phyloP scores from a whole-genome alignment of 805 yeast genomes.

The Saccharomycopsis sp. region DNA sequence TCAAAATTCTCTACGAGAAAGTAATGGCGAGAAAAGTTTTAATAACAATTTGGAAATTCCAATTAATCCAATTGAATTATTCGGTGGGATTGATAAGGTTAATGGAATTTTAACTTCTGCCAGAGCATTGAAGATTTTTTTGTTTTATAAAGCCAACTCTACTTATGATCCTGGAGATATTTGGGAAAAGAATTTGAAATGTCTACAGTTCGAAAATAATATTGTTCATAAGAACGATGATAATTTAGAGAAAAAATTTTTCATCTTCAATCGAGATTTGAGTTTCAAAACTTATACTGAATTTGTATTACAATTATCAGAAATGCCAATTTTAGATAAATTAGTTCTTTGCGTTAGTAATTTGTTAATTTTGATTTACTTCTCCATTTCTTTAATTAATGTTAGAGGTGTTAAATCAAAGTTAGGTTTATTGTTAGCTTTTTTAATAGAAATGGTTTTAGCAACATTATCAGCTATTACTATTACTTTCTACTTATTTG shows the following conservation, averaged over 20 bases:
- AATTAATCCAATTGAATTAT: slow-evolving; percentile 22
- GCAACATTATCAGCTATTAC: slow-evolving; percentile 35
- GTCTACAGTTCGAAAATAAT: slow-evolving; percentile 13
- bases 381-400: slow-evolving; percentile 30
- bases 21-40: slow-evolving; percentile 12
- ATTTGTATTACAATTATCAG: slow-evolving; percentile 16
- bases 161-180: slow-evolving; percentile 20
- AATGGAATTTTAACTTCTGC: slow-evolving; percentile 36
- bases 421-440: slow-evolving; percentile 35
- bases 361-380: slow-evolving; percentile 25
- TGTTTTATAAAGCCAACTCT: slow-evolving; percentile 20
- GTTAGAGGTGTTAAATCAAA: slow-evolving; percentile 35
- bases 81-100: slow-evolving; percentile 30
- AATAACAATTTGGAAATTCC: slow-evolving; percentile 19
- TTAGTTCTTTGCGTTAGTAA: slow-evolving; percentile 22
- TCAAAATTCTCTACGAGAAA: slow-evolving; percentile 19
- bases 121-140: slow-evolving; percentile 27
- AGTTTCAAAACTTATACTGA: slow-evolving; percentile 2
- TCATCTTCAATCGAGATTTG: neutral
- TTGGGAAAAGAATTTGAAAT: slow-evolving; percentile 26
- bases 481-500: slow-evolving; percentile 28
- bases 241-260: neutral
- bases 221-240: neutral
- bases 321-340: slow-evolving; percentile 20
- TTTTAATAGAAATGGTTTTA: slow-evolving; percentile 29